Evolutionary conservation across 257 asterid species (phyloP).

Genomic region (Solanum sitiens): DNA sequence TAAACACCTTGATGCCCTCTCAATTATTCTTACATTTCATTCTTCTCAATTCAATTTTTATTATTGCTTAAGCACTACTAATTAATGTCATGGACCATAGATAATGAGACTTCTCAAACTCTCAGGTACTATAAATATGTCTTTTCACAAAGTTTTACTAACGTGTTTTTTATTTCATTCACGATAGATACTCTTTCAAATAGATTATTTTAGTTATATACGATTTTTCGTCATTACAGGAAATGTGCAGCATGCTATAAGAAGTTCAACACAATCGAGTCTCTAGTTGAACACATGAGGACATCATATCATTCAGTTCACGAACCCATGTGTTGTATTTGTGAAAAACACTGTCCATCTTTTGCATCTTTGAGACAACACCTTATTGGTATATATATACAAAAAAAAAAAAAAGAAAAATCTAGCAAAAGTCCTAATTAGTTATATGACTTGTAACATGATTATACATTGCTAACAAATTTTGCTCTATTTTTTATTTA

Average conservation of each 20-base stretch:
- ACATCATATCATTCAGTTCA: conserved; percentile 68
- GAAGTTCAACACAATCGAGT: conserved; percentile 81
- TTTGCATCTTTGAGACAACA: conserved; percentile 87
- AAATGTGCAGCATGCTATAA: conserved; percentile 92
- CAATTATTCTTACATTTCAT: not conserved
- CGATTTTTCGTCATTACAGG: conserved; percentile 18
- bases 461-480: not conserved
- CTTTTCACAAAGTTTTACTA: not conserved
- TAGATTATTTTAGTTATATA: not conserved
- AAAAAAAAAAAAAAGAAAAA: too few species aligned
- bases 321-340: conserved; percentile 64
- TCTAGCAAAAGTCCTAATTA: not conserved
- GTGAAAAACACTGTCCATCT: conserved; percentile 68
- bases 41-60: not conserved
- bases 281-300: conserved; percentile 87
- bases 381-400: conserved; percentile 46
- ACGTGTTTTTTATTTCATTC: not conserved
- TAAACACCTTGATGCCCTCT: conserved; percentile 26
- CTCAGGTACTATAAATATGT: conserved; percentile 11
- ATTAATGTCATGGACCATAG: conserved; percentile 41
- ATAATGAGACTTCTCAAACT: conserved; percentile 36
- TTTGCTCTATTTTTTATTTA: not conserved
- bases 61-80: not conserved
- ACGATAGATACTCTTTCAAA: not conserved
- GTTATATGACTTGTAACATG: not conserved